phyloP scores from a whole-genome alignment of 495 filamentous ascomycete species.

The Aspergillus cristatus region DNA sequence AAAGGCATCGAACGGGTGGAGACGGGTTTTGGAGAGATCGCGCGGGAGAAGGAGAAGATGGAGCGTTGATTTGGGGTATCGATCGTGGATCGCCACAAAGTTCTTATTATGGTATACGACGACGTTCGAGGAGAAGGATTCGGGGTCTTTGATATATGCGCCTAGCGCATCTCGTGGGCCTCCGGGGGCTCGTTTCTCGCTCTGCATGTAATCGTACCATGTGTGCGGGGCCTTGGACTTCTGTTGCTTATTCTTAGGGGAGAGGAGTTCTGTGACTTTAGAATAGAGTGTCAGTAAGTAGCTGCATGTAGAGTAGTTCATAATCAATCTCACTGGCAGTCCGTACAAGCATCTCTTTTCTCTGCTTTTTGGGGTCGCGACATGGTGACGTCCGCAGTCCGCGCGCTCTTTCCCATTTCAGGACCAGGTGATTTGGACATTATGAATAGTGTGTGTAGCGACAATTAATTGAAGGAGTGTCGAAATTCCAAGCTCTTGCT shows the following conservation, averaged over 20 bases:
- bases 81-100: conserved; percentile 76
- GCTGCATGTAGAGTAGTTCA: neutral
- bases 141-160: conserved; percentile 61
- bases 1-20: conserved; percentile 76
- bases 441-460: no score
- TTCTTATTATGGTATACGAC: conserved; percentile 62
- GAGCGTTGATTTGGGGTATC: conserved; percentile 74
- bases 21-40: conserved; percentile 45
- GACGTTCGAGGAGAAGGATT: conserved; percentile 45
- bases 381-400: neutral
- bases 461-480: no score
- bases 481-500: no score
- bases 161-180: conserved; percentile 54
- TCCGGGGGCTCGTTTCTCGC: conserved; percentile 20
- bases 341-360: conserved; percentile 37
- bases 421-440: neutral
- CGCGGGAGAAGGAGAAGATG: conserved; percentile 85
- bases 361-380: conserved; percentile 10
- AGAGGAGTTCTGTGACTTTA: conserved; percentile 62
- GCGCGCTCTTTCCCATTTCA: no score
- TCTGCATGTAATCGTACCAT: conserved; percentile 19
- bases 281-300: neutral
- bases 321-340: neutral
- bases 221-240: conserved; percentile 11
- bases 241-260: conserved; percentile 42